These are phyloP conservation scores for Brasenia schreberi DNA, from an alignment of 164 flowering plant species.

Conservation along the genomic window DNA sequence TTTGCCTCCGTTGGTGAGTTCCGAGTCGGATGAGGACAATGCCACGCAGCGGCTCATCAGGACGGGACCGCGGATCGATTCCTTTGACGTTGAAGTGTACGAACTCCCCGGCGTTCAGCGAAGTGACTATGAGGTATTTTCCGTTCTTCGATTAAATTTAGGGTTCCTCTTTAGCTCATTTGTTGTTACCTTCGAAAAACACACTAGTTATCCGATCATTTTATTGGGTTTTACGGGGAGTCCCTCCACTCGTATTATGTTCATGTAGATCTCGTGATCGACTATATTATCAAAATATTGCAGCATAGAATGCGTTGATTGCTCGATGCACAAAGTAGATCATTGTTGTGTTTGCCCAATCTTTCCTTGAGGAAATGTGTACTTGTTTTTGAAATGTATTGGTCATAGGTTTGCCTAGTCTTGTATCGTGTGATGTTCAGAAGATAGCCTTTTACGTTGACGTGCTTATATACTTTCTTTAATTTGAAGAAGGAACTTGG, in stretches of 20 bases:
- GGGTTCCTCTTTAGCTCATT: not conserved
- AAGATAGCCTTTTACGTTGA: not conserved
- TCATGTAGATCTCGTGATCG: not conserved
- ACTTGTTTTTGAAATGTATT: not conserved
- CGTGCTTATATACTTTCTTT: not conserved
- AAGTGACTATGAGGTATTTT: constrained; percentile 53
- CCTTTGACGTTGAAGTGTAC: constrained; percentile 92
- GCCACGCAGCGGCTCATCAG: constrained; percentile 63
- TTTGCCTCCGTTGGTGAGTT: constrained; percentile 17
- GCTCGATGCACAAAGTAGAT: not conserved
- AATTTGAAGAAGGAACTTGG: too few species aligned
- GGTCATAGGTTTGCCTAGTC: not conserved
- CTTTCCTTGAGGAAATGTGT: not conserved
- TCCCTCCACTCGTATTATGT: too few species aligned
- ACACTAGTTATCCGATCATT: not conserved
- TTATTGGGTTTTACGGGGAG: not conserved
- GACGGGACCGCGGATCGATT: constrained; percentile 85
- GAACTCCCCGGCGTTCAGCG: constrained; percentile 78
- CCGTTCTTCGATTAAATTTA: not conserved
- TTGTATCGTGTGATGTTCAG: not conserved
- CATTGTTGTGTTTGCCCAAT: not conserved
- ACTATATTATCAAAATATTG: not conserved
- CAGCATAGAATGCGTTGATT: not conserved
- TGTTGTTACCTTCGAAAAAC: not conserved
- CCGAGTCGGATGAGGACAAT: constrained; percentile 52